Percentiles rank a stretch among this genome's conserved stretches.
Conservation (phyloP, 208 protist genomes). For the Trypanosoma mega region DNA sequence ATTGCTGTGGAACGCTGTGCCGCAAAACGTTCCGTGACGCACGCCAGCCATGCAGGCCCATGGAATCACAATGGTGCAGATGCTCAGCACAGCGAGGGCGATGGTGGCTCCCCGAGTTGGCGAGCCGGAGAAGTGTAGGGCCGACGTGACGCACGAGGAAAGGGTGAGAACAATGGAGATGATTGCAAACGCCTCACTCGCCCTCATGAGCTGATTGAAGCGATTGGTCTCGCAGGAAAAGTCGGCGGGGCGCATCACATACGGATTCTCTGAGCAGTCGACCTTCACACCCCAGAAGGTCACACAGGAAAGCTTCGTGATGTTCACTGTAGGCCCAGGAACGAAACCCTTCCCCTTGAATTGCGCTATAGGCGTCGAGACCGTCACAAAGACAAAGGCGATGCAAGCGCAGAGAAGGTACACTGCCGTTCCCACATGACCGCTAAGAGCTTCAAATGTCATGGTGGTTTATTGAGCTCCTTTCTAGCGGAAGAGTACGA, state of each 20-base stretch:
- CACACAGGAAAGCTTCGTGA: constrained; percentile 42
- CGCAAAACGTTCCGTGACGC: constrained; percentile 37
- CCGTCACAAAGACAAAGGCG: constrained; percentile 48
- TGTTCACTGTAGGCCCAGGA: neutral
- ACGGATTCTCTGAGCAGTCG: constrained; percentile 38
- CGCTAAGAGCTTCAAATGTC: constrained; percentile 46
- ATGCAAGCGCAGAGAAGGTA: constrained; percentile 48
- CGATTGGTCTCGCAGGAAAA: constrained; percentile 5
- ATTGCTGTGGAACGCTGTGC: constrained; percentile 12
- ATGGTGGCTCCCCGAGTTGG: constrained; percentile 24
- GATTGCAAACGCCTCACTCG: constrained; percentile 55
- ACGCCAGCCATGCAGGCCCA: constrained; percentile 59
- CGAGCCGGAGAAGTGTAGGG: constrained; percentile 36
- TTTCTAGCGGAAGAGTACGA: too few species aligned
- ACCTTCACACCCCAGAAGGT: constrained; percentile 54
- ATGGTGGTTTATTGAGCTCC: constrained; percentile 36
- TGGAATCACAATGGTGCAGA: constrained; percentile 37
- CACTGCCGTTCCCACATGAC: constrained; percentile 35
- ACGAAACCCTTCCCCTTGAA: constrained; percentile 42
- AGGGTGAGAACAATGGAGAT: constrained; percentile 49
- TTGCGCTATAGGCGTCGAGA: constrained; percentile 52
- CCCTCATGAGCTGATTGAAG: constrained; percentile 45
- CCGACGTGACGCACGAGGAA: constrained; percentile 22
- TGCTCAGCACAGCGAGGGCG: constrained; percentile 26
- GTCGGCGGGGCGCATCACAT: constrained; percentile 35